A percentile compares a stretch with the other conserved stretches of the same genome.
These are phyloP conservation scores for Ricinus communis DNA, from an alignment of 345 rosid species.

Conservation along the genomic window DNA sequence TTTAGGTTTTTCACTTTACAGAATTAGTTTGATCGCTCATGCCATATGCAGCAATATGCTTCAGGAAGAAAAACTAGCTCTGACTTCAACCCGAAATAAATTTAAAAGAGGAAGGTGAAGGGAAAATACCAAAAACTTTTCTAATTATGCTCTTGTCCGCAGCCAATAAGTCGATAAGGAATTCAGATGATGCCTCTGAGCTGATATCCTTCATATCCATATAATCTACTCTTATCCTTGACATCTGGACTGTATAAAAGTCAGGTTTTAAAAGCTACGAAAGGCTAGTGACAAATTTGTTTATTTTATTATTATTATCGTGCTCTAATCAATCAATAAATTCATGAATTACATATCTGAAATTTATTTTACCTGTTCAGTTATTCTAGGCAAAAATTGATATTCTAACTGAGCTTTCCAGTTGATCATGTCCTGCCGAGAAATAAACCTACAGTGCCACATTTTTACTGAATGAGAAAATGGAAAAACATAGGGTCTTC, in stretches of 20 bases:
- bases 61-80: not conserved
- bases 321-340: not conserved
- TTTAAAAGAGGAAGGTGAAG: not conserved
- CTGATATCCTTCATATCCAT: slow-evolving; percentile 74
- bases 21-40: not conserved
- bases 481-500: not conserved
- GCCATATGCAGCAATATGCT: not conserved
- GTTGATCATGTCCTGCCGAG: slow-evolving; percentile 68
- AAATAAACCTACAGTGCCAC: slow-evolving; percentile 53
- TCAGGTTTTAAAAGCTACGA: slow-evolving; percentile 58
- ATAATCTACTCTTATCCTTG: slow-evolving; percentile 67
- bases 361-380: slow-evolving; percentile 56
- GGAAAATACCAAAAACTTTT: slow-evolving; percentile 77
- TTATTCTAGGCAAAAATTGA: slow-evolving; percentile 41
- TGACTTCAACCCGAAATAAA: not conserved
- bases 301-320: not conserved
- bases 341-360: not conserved
- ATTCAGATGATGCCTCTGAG: slow-evolving; percentile 54
- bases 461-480: slow-evolving; percentile 7
- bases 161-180: slow-evolving; percentile 66
- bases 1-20: not conserved
- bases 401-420: slow-evolving; percentile 86
- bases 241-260: slow-evolving; percentile 97
- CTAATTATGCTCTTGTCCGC: slow-evolving; percentile 70
- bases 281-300: slow-evolving; percentile 17